Percentiles rank a stretch among this genome's conserved stretches.
phyloP scores from a whole-genome alignment of 2,329 filamentous ascomycete genomes.

The Colletotrichum filicis region DNA sequence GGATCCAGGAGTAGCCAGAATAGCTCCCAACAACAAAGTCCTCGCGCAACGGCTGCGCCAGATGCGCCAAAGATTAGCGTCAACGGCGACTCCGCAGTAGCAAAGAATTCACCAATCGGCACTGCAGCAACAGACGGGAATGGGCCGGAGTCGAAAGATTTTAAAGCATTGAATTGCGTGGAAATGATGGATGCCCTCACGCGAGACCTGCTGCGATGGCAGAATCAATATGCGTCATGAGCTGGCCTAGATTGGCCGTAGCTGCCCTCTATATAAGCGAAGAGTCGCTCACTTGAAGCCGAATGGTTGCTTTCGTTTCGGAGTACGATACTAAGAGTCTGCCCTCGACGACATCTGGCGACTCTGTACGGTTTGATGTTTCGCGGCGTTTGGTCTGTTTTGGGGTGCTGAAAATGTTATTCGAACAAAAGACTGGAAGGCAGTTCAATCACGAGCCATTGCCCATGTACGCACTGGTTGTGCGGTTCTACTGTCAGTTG shows the following conservation, averaged over 20 bases:
- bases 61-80: conserved; percentile 35
- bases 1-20: conserved; percentile 47
- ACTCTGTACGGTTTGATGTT: conserved; percentile 5
- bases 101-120: conserved; percentile 4
- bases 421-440: not conserved
- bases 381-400: conserved; percentile 20
- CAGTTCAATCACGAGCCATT: not conserved
- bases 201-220: conserved; percentile 85
- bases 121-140: conserved; percentile 34
- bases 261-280: conserved; percentile 53
- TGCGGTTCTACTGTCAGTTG: conserved; percentile 19
- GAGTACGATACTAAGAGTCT: conserved; percentile 31
- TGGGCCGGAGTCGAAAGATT: conserved; percentile 59
- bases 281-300: conserved; percentile 4
- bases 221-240: conserved; percentile 71
- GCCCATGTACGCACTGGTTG: conserved; percentile 2
- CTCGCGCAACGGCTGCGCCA: conserved; percentile 38
- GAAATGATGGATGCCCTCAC: conserved; percentile 94
- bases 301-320: conserved; percentile 5
- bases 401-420: conserved; percentile 5
- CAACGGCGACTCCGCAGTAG: conserved; percentile 35
- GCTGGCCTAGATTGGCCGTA: conserved; percentile 51
- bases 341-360: conserved; percentile 12
- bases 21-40: conserved; percentile 38
- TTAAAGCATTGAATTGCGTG: conserved; percentile 80